Evolutionary conservation across 2,329 filamentous ascomycete genomes (phyloP).

Genomic region (Ophiostoma sp.): DNA sequence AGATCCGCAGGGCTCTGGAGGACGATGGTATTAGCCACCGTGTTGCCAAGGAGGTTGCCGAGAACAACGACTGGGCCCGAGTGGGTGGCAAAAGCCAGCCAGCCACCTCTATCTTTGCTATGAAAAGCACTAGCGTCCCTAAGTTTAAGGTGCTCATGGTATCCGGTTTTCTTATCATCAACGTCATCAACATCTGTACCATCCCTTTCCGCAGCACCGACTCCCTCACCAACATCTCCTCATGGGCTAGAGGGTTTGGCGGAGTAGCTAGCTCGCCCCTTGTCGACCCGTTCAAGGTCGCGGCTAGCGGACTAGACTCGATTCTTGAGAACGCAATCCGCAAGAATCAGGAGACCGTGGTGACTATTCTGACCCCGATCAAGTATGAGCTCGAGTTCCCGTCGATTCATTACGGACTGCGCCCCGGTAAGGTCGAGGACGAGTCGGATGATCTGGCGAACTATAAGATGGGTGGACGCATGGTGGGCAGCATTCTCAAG

Average conservation of each 20-base stretch:
- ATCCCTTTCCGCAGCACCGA: slow-evolving; percentile 73
- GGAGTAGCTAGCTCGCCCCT: slow-evolving; percentile 68
- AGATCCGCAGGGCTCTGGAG: slow-evolving; percentile 87
- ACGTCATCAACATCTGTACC: slow-evolving; percentile 80
- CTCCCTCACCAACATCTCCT: slow-evolving; percentile 44
- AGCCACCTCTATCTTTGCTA: slow-evolving; percentile 70
- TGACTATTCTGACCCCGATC: slow-evolving; percentile 86
- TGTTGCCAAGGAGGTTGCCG: slow-evolving; percentile 88
- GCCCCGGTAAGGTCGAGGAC: slow-evolving; percentile 7
- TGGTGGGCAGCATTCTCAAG: slow-evolving; percentile 85
- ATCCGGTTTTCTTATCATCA: slow-evolving; percentile 82
- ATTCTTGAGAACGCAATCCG: slow-evolving; percentile 68
- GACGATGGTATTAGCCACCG: slow-evolving; percentile 87
- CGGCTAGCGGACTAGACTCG: slow-evolving; percentile 77
- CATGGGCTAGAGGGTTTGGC: slow-evolving; percentile 53
- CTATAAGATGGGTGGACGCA: slow-evolving; percentile 57
- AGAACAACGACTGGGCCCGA: slow-evolving; percentile 78
- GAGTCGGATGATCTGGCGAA: slow-evolving; percentile 49
- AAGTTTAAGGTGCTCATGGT: slow-evolving; percentile 99
- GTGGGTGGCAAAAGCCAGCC: slow-evolving; percentile 46
- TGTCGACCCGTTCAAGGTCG: slow-evolving; percentile 94
- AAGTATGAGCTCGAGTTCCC: slow-evolving; percentile 83
- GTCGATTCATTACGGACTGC: slow-evolving; percentile 58
- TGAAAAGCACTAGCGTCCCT: slow-evolving; percentile 81
- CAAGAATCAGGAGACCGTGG: slow-evolving; percentile 61